These are phyloP conservation scores for Podila epigama DNA, from an alignment of 192 early-diverging fungal species.

Conservation along the genomic window DNA sequence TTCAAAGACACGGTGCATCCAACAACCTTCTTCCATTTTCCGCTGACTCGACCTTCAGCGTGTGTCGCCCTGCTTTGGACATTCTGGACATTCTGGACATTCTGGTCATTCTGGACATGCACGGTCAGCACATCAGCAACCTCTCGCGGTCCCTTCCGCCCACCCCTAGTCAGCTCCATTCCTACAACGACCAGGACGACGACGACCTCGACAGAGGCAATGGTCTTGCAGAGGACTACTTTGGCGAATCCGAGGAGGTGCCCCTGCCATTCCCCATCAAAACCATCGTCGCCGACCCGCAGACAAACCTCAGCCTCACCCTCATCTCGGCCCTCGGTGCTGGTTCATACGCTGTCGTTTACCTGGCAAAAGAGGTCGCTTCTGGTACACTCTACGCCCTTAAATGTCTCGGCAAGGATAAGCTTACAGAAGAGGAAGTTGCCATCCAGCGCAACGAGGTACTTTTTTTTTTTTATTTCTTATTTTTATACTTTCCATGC, in stretches of 20 bases:
- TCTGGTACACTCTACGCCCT: slow-evolving; percentile 69
- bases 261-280: slow-evolving; percentile 51
- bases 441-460: slow-evolving; percentile 74
- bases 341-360: slow-evolving; percentile 82
- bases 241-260: slow-evolving; percentile 43
- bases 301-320: slow-evolving; percentile 38
- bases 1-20: no score
- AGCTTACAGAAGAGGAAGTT: slow-evolving; percentile 67
- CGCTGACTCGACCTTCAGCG: no score
- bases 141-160: slow-evolving; percentile 40
- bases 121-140: slow-evolving; percentile 27
- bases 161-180: slow-evolving; percentile 44
- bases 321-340: slow-evolving; percentile 67
- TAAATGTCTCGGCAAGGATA: slow-evolving; percentile 76
- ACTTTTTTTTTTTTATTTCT: neutral
- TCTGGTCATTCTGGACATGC: no score
- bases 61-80: no score
- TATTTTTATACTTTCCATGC: neutral
- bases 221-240: slow-evolving; percentile 40
- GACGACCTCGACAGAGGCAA: slow-evolving; percentile 8
- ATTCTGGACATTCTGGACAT: no score
- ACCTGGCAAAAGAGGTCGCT: slow-evolving; percentile 66
- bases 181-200: slow-evolving; percentile 3
- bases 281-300: slow-evolving; percentile 50
- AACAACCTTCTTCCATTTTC: no score